Conservation (phyloP, 2,329 filamentous ascomycete genomes). For the Colletotrichum sp. region DNA sequence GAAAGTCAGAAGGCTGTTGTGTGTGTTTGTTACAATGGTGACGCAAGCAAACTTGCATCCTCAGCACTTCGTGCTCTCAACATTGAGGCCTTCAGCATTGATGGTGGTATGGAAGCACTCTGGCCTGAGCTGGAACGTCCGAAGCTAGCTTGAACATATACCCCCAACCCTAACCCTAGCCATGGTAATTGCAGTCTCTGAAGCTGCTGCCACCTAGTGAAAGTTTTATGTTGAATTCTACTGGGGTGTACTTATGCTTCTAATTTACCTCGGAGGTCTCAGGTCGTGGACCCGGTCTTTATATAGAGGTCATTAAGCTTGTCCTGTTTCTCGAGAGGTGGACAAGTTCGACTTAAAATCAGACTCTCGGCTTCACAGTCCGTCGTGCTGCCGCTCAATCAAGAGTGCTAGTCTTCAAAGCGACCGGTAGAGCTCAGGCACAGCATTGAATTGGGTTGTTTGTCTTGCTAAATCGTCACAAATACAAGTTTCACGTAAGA, state of each 20-base stretch:
- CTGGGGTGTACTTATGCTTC: not conserved
- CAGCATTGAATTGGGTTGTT: accelerated
- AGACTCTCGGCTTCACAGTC: not conserved
- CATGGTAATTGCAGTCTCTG: accelerated
- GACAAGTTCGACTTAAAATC: accelerated
- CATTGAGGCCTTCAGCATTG: not conserved
- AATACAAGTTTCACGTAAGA: accelerated
- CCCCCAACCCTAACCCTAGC: not conserved
- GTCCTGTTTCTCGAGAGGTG: not conserved
- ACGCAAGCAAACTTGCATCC: not conserved
- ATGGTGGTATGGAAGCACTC: not conserved
- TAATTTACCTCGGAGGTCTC: too few species aligned
- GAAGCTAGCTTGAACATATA: not conserved
- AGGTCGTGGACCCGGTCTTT: not conserved
- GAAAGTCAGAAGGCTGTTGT: not conserved
- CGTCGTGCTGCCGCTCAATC: accelerated
- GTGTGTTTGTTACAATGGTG: slow-evolving; percentile 2
- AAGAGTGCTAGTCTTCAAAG: not conserved
- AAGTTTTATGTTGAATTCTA: not conserved
- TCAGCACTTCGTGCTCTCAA: not conserved
- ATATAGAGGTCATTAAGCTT: accelerated
- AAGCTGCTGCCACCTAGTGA: accelerated
- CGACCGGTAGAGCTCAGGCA: accelerated
- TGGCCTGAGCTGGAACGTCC: not conserved
- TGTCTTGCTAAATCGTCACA: accelerated